Evolutionary conservation across 1,139 yeast genomes (phyloP), one percentile per base, ranked within the genome.

Genomic region (Geotrichum carabidarum): DNA sequence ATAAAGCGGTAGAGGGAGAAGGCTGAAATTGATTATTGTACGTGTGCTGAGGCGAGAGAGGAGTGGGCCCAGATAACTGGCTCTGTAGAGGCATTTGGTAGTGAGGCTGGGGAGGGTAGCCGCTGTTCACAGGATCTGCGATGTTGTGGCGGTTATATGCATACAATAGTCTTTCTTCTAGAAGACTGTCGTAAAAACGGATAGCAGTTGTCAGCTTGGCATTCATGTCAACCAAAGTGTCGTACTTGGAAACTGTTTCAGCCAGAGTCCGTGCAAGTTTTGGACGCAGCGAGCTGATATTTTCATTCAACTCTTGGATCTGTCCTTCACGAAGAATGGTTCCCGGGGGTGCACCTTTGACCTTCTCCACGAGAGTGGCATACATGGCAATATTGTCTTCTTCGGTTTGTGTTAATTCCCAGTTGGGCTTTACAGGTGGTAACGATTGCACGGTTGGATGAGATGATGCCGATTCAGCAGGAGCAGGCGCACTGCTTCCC

Each of bases 181-280:
- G 74, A 54, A 86, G 77, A 58, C 80, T 80, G 68, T 93, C 96
- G 65, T 93, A 93, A 48, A 86, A 76, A 58, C 86, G 77, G 63
- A 85, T 80, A 35, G 90, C 86, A 2, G 94, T 85, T 51, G 87
- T 83, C 53, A 93, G 78, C 65, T 93, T 89, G 48, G 87, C 82
- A 69, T 88, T 90, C 79, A 89, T 76, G 57, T 87, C 93, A 60
- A 87, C 80, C 58, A 86, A 79, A 27, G 73, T 70, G 56, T 88
- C 95, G 63, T 90, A 82, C 64, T 82, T 84, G 51, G 80, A 79
- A 37, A 82, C 78, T 0, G 91, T 76, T 14, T 78, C 79, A 42
- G 84, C 78, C 50, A 90, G 72, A 12, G 88, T 80, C 37, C 78
- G 75, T 55, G 86, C 85, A 41, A 91, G 72, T 63, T 86, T 88